A percentile compares a stretch with the other conserved stretches of the same genome.
phyloP scores from a whole-genome alignment of 2,329 filamentous ascomycete species.

The Lachnellula occidentalis region DNA sequence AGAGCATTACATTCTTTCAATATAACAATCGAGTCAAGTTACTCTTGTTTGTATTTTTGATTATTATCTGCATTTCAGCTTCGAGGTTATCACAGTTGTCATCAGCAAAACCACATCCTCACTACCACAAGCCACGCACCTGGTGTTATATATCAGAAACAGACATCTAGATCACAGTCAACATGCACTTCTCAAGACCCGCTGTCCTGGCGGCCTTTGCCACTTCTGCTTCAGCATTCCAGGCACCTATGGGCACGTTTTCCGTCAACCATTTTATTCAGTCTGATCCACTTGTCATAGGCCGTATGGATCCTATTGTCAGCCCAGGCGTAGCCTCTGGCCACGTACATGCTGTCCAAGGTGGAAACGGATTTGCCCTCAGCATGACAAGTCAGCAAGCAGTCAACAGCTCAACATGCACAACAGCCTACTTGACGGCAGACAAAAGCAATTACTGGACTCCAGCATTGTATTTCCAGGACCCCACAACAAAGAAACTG shows the following conservation, averaged over 20 bases:
- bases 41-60: slow-evolving; percentile 21
- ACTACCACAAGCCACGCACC: slow-evolving; percentile 20
- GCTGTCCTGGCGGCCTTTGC: slow-evolving; percentile 19
- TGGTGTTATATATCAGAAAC: neutral
- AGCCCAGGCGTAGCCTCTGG: slow-evolving; percentile 51
- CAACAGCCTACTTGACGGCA: slow-evolving; percentile 71
- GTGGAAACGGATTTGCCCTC: slow-evolving; percentile 48
- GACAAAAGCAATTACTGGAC: slow-evolving; percentile 90
- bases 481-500: slow-evolving; percentile 56
- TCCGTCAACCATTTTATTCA: slow-evolving; percentile 69
- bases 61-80: slow-evolving; percentile 16
- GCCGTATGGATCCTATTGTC: slow-evolving; percentile 73
- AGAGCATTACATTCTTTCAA: slow-evolving; percentile 24
- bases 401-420: slow-evolving; percentile 57
- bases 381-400: slow-evolving; percentile 57
- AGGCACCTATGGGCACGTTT: slow-evolving; percentile 43
- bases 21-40: slow-evolving; percentile 23
- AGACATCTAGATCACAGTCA: slow-evolving; percentile 7
- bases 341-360: slow-evolving; percentile 73
- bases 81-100: slow-evolving; percentile 19
- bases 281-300: slow-evolving; percentile 53
- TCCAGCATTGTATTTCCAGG: slow-evolving; percentile 71
- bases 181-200: slow-evolving; percentile 24
- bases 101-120: slow-evolving; percentile 11
- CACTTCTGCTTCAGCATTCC: slow-evolving; percentile 19